Base-by-base conservation (phyloP, 106 monocot genomes). In the Alisma plantagoaquatica region DNA sequence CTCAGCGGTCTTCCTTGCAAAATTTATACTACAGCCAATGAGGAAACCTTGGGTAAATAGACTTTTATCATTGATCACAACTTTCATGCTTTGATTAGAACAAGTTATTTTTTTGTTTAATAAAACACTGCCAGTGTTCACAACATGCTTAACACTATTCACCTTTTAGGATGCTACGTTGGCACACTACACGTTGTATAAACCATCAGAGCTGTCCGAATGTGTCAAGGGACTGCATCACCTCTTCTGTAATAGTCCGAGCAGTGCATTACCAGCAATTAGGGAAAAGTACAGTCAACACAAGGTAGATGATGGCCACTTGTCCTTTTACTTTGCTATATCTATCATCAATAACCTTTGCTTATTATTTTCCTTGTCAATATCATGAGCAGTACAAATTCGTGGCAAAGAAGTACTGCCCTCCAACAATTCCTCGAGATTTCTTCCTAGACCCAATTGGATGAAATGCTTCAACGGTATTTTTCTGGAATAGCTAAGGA, bases 271-370 rank as follows among this genome's bases (percentile, higher is more conserved):
- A 33, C 89, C 89, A 33, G 89, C 96, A 31, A 72, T 89, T 27
- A 78, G 81, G 49, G 84, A 98, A 52, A 98, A 98, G 38, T 98
- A 98, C 60, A 98, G 78, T 64, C 89, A 98, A 45, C 96, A 98
- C 55, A 89, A 89, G 96, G 96, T 87, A 80, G 4, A 2, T 10
- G 18, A 26, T 10, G 2, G 12, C 8, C 2, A 9, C 9, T 6
- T 53, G n/a, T 21, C 10, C 29, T 31, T 48, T 33, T 0, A 45
- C 43, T 8, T 38, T 38, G 4, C 19, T 28, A 0, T 23, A 24
- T n/a, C n/a, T n/a, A n/a, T n/a, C n/a, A n/a, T n/a, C n/a, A n/a
- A n/a, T n/a, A n/a, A n/a, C n/a, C n/a, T n/a, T n/a, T n/a, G n/a
- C n/a, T n/a, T n/a, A n/a, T n/a, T n/a, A n/a, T n/a, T n/a, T n/a